phyloP scores from a whole-genome alignment of 352 stramenopile genomes.

The Peronospora farinosa region DNA sequence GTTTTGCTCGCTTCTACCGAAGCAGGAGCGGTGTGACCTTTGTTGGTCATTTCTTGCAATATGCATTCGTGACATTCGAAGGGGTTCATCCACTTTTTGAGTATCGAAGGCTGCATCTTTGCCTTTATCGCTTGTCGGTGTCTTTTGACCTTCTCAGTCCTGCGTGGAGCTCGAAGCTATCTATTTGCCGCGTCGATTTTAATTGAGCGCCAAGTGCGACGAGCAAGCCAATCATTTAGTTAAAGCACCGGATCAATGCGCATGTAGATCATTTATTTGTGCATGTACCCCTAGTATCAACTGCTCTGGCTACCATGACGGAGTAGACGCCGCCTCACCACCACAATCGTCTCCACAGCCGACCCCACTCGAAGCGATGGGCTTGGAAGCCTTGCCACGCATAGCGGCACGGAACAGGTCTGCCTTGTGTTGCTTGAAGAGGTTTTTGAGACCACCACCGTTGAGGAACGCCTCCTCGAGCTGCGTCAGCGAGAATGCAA shows the following conservation, averaged over 20 bases:
- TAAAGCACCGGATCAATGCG: no score
- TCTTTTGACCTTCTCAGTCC: conserved; percentile 29
- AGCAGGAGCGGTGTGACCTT: conserved; percentile 33
- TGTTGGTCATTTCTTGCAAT: conserved; percentile 56
- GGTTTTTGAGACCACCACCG: conserved; percentile 59
- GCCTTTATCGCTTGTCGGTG: conserved; percentile 25
- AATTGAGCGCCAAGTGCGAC: no score
- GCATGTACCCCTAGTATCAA: no score
- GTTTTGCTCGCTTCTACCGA: conserved; percentile 49
- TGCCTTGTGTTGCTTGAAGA: conserved; percentile 82
- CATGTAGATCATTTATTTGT: no score
- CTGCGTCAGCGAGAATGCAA: conserved; percentile 67
- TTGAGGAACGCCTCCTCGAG: conserved; percentile 79
- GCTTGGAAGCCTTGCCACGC: conserved; percentile 54
- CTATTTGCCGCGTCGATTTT: no score
- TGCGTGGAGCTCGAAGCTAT: conserved; percentile 45
- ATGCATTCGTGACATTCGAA: conserved; percentile 37
- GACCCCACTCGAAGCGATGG: conserved; percentile 53
- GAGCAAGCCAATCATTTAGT: not conserved
- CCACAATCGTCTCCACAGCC: conserved; percentile 38
- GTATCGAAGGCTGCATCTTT: conserved; percentile 25
- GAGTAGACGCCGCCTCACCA: not conserved
- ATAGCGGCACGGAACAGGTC: conserved; percentile 77
- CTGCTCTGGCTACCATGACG: no score
- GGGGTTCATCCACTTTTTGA: conserved; percentile 34